Evolutionary conservation across 2,329 filamentous ascomycete genomes (phyloP), one percentile per base, ranked within the genome.

Genomic region (Aspergillus cejpii): DNA sequence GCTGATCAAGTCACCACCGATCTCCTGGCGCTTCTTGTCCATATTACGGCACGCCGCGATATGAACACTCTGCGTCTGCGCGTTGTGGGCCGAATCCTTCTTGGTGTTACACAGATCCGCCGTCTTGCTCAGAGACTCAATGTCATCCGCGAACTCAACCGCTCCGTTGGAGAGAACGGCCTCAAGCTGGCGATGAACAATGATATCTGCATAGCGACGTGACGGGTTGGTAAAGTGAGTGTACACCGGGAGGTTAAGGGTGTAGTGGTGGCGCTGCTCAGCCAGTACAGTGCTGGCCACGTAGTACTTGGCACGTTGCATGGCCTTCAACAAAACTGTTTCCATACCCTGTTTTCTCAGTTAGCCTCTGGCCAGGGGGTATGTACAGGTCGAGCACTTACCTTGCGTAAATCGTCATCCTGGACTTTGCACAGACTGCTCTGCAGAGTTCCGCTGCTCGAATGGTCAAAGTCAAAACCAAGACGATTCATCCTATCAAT

Each of bases 21-120:
- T 79, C 57, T 94, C 87, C 64, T 88, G 83, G 54, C 87, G 83
- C 68, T 85, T 86, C 73, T 87, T 89, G 71, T 97, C 90, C 87
- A 98, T 96, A 59, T 82, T 84, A 57, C 92, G 85, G 75, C 92
- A 98, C 4, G 91, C 88, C 66, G 97, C 92, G 52, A 98, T 96
- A 71, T 98, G 92, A 39, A 98, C 89, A 67, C 92, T 97, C 73
- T 98, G 92, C 68, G 98, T 92, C 67, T 98, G 92, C 11, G 92
- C 92, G 61, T 88, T 92, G 71, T 95, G 91, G 1, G 92, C 89
- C 10, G 90, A 97, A 65, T 98, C 92, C 69, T 97, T 98, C 82
- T 97, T 98, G 63, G 87, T 95, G 74, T 98, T 98, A 77, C 88
- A 95, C 56, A 87, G 81, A 69, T 98, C 92, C 6, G 90, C 86